Evolutionary conservation across 768 basidiomycete species (phyloP).

Genomic region (Kwoniella sp.): DNA sequence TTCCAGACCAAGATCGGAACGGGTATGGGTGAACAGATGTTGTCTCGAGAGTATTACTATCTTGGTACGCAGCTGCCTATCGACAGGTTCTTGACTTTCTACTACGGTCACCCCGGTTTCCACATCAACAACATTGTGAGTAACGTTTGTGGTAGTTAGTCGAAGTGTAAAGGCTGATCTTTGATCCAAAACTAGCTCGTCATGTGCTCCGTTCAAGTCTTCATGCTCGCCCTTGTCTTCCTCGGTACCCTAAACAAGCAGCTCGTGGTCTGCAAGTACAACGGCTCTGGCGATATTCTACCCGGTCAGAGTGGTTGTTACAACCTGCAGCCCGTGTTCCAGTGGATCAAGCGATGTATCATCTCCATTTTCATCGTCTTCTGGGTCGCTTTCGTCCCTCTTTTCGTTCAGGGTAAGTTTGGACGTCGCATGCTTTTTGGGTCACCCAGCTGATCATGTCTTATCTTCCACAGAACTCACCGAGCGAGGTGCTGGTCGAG

Average conservation of each 20-base stretch:
- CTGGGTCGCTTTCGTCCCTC: constrained; percentile 91
- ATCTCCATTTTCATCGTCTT: constrained; percentile 98
- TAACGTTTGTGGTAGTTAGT: background rate
- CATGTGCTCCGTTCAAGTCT: constrained; percentile 93
- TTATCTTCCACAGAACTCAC: constrained; percentile 71
- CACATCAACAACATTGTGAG: constrained; percentile 94
- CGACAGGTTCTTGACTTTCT: constrained; percentile 98
- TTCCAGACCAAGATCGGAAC: constrained; percentile 99
- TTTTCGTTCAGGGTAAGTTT: constrained; percentile 85
- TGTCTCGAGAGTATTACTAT: constrained; percentile 98
- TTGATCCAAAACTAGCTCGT: constrained; percentile 63
- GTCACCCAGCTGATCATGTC: background rate
- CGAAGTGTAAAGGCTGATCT: background rate
- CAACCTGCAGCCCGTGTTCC: constrained; percentile 87
- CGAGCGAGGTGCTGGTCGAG: constrained; percentile 90
- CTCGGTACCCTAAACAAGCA: constrained; percentile 87
- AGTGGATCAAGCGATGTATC: constrained; percentile 95
- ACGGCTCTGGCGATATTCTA: constrained; percentile 68
- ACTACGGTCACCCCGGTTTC: constrained; percentile 99
- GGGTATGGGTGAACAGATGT: constrained; percentile 99
- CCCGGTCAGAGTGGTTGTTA: constrained; percentile 86
- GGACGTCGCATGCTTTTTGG: background rate
- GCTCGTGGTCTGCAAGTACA: constrained; percentile 78
- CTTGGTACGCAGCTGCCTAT: constrained; percentile 96
- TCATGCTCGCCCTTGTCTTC: constrained; percentile 92